phyloP scores from a whole-genome alignment of 2,329 filamentous ascomycete genomes.

The Fonsecaea monophora region DNA sequence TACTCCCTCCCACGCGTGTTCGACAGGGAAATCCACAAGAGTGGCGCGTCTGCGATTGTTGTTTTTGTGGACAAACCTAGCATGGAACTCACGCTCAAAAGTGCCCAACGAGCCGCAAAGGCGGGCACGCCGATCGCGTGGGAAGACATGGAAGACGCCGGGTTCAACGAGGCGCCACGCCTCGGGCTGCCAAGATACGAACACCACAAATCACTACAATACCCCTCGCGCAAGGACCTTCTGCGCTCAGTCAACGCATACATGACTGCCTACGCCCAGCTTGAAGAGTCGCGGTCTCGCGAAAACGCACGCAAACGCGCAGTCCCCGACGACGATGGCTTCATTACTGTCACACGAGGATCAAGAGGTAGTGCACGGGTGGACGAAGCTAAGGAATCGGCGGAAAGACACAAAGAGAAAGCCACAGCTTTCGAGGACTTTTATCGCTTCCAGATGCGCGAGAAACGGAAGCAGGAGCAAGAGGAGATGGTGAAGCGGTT shows the following conservation, averaged over 20 bases:
- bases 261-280: slow-evolving; percentile 76
- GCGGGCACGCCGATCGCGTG: slow-evolving; percentile 67
- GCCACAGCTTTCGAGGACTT: slow-evolving; percentile 72
- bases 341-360: slow-evolving; percentile 86
- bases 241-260: slow-evolving; percentile 80
- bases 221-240: slow-evolving; percentile 71
- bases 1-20: slow-evolving; percentile 73
- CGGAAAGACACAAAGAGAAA: slow-evolving; percentile 67
- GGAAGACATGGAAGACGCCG: slow-evolving; percentile 68
- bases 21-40: slow-evolving; percentile 72
- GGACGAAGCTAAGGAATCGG: slow-evolving; percentile 69
- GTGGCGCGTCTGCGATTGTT: slow-evolving; percentile 80
- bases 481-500: slow-evolving; percentile 73
- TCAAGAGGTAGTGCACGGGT: slow-evolving; percentile 74
- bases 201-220: slow-evolving; percentile 74
- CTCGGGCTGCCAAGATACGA: slow-evolving; percentile 61
- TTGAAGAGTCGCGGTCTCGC: slow-evolving; percentile 69
- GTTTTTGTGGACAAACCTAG: slow-evolving; percentile 83
- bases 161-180: slow-evolving; percentile 52
- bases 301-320: slow-evolving; percentile 70
- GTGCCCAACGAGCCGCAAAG: slow-evolving; percentile 67
- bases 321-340: slow-evolving; percentile 92
- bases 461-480: slow-evolving; percentile 78
- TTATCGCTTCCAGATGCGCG: slow-evolving; percentile 82
- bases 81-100: slow-evolving; percentile 77